These are phyloP conservation scores for Dryas integrifolia DNA, from an alignment of 331 rosid species.

Conservation along the genomic window DNA sequence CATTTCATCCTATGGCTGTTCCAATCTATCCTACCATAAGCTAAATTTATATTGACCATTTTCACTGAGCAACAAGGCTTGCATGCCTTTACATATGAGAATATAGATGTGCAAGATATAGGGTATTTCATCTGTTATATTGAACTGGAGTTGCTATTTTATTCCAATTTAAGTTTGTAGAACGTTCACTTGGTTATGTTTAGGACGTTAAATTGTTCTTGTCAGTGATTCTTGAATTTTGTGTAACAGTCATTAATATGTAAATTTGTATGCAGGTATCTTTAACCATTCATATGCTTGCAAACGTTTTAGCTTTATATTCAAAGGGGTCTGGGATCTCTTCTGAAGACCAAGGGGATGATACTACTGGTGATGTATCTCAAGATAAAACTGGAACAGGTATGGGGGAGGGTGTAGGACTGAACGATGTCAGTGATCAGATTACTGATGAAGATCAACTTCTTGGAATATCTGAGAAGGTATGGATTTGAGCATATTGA, in stretches of 20 bases:
- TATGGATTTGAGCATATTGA: constrained; percentile 22
- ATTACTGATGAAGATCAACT: constrained; percentile 88
- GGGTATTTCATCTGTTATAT: background rate
- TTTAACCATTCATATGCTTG: constrained; percentile 52
- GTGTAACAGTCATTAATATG: background rate
- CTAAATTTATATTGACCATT: background rate
- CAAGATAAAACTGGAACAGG: constrained; percentile 78
- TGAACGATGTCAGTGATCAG: constrained; percentile 89
- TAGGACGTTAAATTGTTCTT: background rate
- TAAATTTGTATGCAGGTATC: constrained; percentile 58
- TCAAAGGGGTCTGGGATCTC: constrained; percentile 64
- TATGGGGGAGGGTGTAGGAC: constrained; percentile 87
- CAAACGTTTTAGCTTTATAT: constrained; percentile 62
- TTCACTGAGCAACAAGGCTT: background rate
- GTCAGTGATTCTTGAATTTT: constrained; percentile 19
- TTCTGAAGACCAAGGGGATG: constrained; percentile 53
- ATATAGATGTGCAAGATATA: background rate
- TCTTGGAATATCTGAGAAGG: constrained; percentile 68
- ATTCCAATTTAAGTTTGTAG: background rate
- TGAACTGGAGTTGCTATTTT: background rate
- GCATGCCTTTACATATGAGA: background rate
- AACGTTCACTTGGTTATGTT: background rate
- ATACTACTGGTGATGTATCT: constrained; percentile 37
- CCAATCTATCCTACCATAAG: too few relatives aligned
- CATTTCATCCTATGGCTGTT: too few relatives aligned